Conservation (phyloP, 352 stramenopile genomes). For the Phytophthora pistaciae region DNA sequence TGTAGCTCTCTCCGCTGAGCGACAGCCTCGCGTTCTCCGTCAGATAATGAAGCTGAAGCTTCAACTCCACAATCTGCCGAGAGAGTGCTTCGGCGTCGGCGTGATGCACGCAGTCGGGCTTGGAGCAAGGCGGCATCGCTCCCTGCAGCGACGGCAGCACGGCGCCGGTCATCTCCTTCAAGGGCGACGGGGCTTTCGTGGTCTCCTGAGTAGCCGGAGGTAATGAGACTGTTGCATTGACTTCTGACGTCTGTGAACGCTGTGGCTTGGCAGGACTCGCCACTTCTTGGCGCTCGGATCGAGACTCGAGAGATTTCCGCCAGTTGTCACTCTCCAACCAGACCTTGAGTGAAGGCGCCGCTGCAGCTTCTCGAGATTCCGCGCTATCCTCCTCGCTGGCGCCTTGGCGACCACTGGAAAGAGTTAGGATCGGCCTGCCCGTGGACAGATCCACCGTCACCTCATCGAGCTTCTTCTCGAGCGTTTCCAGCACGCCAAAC, state of each 20-base stretch:
- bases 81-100: slow-evolving; percentile 67
- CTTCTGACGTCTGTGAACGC: neutral
- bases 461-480: slow-evolving; percentile 60
- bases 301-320: slow-evolving; percentile 43
- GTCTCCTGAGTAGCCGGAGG: slow-evolving; percentile 6
- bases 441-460: slow-evolving; percentile 51
- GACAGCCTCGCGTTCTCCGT: slow-evolving; percentile 68
- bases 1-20: slow-evolving; percentile 67
- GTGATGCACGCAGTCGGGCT: slow-evolving; percentile 58
- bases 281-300: slow-evolving; percentile 12
- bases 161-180: neutral
- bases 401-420: slow-evolving; percentile 16
- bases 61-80: slow-evolving; percentile 80
- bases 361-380: slow-evolving; percentile 23
- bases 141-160: slow-evolving; percentile 9
- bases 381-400: slow-evolving; percentile 8
- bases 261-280: neutral
- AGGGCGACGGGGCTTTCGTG: slow-evolving; percentile 6
- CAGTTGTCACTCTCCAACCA: slow-evolving; percentile 67
- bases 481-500: slow-evolving; percentile 53
- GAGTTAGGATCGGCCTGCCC: slow-evolving; percentile 46
- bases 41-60: slow-evolving; percentile 80
- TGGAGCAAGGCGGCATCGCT: slow-evolving; percentile 24
- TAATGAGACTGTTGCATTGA: neutral
- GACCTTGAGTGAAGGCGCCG: slow-evolving; percentile 52